These are phyloP conservation scores for Diaporthe sp. DNA, from an alignment of 2,329 filamentous ascomycete genomes.

Conservation along the genomic window DNA sequence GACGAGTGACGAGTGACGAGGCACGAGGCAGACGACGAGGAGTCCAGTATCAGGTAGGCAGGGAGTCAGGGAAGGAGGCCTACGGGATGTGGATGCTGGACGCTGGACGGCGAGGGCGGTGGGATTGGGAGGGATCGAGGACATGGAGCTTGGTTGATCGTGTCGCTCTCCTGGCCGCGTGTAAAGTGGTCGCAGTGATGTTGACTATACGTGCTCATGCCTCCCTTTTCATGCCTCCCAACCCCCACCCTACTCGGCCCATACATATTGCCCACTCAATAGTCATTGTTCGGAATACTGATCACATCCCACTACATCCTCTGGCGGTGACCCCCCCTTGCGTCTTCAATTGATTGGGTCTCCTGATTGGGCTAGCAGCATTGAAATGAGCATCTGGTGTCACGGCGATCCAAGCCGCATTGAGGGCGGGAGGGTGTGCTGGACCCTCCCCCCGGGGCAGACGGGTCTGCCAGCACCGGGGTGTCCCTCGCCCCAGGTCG, in stretches of 20 bases:
- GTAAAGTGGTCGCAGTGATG: slow-evolving; percentile 25
- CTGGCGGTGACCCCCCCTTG: slow-evolving; percentile 9
- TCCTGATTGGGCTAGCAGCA: slow-evolving; percentile 26
- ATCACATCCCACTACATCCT: slow-evolving; percentile 15
- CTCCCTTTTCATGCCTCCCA: not conserved
- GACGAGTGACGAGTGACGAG: slow-evolving; percentile 11
- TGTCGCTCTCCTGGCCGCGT: slow-evolving; percentile 24
- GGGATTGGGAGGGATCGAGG: slow-evolving; percentile 9
- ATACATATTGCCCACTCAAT: not conserved
- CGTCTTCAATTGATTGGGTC: slow-evolving; percentile 28
- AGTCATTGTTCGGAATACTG: not conserved
- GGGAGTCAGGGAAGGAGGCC: not conserved
- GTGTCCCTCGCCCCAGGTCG: not conserved
- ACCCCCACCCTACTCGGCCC: not conserved
- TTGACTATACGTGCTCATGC: slow-evolving; percentile 18
- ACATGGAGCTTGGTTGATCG: not conserved
- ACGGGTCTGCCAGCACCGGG: slow-evolving; percentile 1
- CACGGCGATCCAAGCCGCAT: slow-evolving; percentile 33
- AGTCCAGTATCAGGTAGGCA: not conserved
- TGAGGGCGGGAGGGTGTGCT: slow-evolving; percentile 26
- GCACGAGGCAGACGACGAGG: not conserved
- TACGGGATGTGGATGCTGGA: not conserved
- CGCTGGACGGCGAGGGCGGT: not conserved
- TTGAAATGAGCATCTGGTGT: slow-evolving; percentile 32
- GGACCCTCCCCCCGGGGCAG: slow-evolving; percentile 3